Evolutionary conservation across 352 stramenopile genomes (phyloP).

Genomic region (Poterioochromonas sp.): DNA sequence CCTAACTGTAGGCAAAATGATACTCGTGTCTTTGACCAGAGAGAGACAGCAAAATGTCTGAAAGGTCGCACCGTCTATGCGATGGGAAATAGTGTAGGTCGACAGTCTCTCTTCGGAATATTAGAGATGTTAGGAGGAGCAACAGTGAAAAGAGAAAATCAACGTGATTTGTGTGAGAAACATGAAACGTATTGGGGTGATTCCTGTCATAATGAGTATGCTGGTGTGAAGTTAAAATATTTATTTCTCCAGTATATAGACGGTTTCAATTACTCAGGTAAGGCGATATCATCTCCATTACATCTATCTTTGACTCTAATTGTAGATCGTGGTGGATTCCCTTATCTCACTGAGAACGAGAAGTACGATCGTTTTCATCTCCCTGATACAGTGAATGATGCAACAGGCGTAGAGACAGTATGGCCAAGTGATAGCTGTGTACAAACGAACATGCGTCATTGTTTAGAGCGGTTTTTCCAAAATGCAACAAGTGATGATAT

Average conservation of each 20-base stretch:
- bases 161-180: neutral
- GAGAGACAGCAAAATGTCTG: neutral
- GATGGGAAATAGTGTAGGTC: neutral
- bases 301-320: too few relatives aligned
- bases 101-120: neutral
- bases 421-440: too few relatives aligned
- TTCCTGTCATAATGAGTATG: neutral
- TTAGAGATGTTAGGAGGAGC: neutral
- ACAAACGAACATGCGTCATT: neutral
- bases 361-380: too few relatives aligned
- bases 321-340: neutral
- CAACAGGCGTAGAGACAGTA: too few relatives aligned
- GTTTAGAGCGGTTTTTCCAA: neutral
- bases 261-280: neutral
- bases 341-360: too few relatives aligned
- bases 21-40: neutral
- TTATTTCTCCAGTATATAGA: neutral
- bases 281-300: too few relatives aligned
- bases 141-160: neutral
- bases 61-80: neutral
- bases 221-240: neutral
- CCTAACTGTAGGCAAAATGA: neutral
- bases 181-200: neutral
- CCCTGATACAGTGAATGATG: neutral
- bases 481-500: neutral